Base-by-base conservation (phyloP, 306 rosid species). In the Fagus crenata region DNA sequence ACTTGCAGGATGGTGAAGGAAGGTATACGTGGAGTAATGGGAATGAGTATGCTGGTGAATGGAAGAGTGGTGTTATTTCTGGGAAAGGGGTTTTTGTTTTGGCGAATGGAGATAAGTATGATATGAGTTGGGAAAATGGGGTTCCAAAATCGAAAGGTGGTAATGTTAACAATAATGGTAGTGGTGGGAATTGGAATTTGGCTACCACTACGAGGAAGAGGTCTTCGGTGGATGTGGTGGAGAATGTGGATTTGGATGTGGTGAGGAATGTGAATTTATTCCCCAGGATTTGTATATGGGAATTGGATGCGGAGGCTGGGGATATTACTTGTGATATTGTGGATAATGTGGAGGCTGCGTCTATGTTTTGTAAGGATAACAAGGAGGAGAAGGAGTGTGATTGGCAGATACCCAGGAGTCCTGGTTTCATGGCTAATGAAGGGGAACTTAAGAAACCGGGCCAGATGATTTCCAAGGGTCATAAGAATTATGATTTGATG, bases 291-390 rank as follows among this genome's bases (percentile, higher is more conserved):
- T 87, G 88, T 35, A 87, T 87, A 42, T 87, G 86, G 90, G 90
- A 87, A 53, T 76, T 82, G 74, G 90, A 87, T 70, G 88, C 83
- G 0, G 90, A 87, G 76, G 90, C 88, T 74, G 90, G 86, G 6
- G 91, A 88, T 72, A 86, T 88, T 3, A 85, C 89, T 6, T 88
- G 91, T 71, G 91, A 88, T 37, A 84, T 87, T 54, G 86, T 86
- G 69, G 86, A 83, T 67, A 78, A 75, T 76, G 72, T 76, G 31
- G 86, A 87, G 41, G 81, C 13, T 46, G 51, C 88, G 0, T 84
- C 86, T 73, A 72, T 80, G 79, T 73, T 87, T 53, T 84, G 75
- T 39, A 80, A 73, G 36, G 89, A 87, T 69, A 87, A 75, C 13
- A n/a, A 75, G 67, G 87, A 85, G 11, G 41, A 83, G 60, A 4